These are phyloP conservation scores for Aspergillus ellipticus DNA, from an alignment of 495 filamentous ascomycete species.

Conservation along the genomic window DNA sequence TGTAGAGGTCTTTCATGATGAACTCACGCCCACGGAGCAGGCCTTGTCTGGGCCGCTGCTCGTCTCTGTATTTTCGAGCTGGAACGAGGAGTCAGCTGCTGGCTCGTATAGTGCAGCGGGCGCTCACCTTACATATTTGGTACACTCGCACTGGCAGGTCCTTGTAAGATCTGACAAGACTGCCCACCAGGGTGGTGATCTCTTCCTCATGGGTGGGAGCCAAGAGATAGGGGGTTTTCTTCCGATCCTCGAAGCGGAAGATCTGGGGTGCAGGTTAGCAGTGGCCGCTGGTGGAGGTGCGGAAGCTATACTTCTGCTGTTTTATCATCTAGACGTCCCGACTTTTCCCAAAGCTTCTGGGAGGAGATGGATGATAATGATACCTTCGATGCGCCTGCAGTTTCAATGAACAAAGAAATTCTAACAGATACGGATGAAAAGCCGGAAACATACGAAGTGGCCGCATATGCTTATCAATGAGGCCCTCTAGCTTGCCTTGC, in stretches of 20 bases:
- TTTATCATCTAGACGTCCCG: slow-evolving; percentile 59
- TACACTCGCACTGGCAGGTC: slow-evolving; percentile 84
- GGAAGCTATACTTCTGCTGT: slow-evolving; percentile 52
- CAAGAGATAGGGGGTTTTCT: slow-evolving; percentile 68
- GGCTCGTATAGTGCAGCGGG: neutral
- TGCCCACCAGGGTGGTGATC: slow-evolving; percentile 75
- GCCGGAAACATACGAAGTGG: slow-evolving; percentile 53
- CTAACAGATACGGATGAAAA: neutral
- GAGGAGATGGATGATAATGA: slow-evolving; percentile 85
- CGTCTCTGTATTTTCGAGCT: slow-evolving; percentile 94
- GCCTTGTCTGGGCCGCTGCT: slow-evolving; percentile 81
- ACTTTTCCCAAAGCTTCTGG: slow-evolving; percentile 75
- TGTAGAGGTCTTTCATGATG: slow-evolving; percentile 97
- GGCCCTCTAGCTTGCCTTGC: slow-evolving; percentile 77
- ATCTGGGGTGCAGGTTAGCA: slow-evolving; percentile 50
- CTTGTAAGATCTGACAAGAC: slow-evolving; percentile 76
- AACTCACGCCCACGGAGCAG: slow-evolving; percentile 90
- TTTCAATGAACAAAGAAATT: slow-evolving; percentile 15
- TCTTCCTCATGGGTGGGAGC: slow-evolving; percentile 97
- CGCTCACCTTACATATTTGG: slow-evolving; percentile 67
- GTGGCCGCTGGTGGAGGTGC: slow-evolving; percentile 7
- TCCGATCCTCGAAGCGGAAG: slow-evolving; percentile 77
- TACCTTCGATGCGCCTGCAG: slow-evolving; percentile 78
- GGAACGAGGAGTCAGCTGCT: slow-evolving; percentile 9
- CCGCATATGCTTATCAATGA: slow-evolving; percentile 89